These are phyloP conservation scores for Tephrocybe sp. DNA, from an alignment of 768 basidiomycete species.

Conservation along the genomic window DNA sequence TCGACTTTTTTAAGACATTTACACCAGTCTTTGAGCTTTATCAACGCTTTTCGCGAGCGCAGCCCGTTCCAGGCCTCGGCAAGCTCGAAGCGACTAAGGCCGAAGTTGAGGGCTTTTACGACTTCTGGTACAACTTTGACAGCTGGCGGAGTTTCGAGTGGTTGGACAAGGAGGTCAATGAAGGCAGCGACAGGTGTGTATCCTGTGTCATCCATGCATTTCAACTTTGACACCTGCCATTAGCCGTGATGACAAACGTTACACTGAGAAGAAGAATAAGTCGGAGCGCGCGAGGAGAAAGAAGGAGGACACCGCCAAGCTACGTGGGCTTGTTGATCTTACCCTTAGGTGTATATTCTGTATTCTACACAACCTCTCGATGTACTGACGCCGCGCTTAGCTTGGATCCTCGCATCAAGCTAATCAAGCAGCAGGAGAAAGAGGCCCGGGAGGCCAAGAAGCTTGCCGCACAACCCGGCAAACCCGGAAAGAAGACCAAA, in stretches of 20 bases:
- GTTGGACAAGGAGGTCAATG: constrained; percentile 97
- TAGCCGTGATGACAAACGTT: constrained; percentile 97
- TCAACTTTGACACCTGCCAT: neutral
- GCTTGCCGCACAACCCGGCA: constrained; percentile 43
- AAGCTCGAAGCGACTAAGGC: constrained; percentile 68
- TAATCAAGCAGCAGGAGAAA: constrained; percentile 96
- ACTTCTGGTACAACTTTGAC: constrained; percentile 99
- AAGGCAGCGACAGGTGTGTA: constrained; percentile 88
- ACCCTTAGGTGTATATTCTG: constrained; percentile 63
- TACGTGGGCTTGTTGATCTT: constrained; percentile 85
- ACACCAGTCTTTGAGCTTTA: constrained; percentile 87
- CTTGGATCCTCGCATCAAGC: constrained; percentile 93
- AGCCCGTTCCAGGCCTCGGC: constrained; percentile 86
- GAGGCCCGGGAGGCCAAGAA: constrained; percentile 93
- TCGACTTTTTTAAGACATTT: constrained; percentile 73
- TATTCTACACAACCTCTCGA: too few relatives aligned
- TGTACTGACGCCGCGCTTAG: constrained; percentile 20
- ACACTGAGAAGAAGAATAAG: constrained; percentile 99
- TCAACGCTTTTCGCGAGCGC: constrained; percentile 84
- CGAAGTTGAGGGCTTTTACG: constrained; percentile 91
- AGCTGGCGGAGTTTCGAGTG: constrained; percentile 98
- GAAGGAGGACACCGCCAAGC: constrained; percentile 93
- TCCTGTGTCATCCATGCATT: neutral
- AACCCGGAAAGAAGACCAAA: constrained; percentile 64
- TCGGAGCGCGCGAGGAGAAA: constrained; percentile 92